Base-by-base conservation (phyloP, 148 eudicot species). In the Cornus florida region DNA sequence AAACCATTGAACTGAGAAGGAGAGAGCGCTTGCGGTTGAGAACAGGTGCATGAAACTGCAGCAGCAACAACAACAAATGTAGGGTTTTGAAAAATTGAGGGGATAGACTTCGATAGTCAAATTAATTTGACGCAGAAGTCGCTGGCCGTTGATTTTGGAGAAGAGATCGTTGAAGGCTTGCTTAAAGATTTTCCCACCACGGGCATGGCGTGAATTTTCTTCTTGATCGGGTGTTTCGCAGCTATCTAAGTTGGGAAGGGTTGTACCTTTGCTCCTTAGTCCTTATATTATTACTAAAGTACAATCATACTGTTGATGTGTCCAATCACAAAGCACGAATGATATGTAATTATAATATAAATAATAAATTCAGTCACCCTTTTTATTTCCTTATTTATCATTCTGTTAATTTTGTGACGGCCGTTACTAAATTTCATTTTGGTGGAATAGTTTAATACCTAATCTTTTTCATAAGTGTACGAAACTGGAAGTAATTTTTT, bases 211-310 rank as follows among this genome's bases (percentile, higher is more conserved):
- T 69, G 10, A 1, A 8, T 0, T 59, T 70, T 10, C 67, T 57
- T 33, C 43, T 22, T 57, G 74, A 69, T 60, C 10, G 43, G 24
- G 50, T 43, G 65, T 14, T 38, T 53, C n/a, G 75, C 11, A 23
- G 38, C 20, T 28, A 2, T 14, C 3, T 6, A 76, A 28, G 71
- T 57, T 71, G 46, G 56, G n/a, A 8, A 70, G 77, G 59, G 81
- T 72, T 79, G 76, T 72, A 65, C 76, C 77, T 80, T 56, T 32
- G 69, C 14, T 53, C 17, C 17, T 53, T 35, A 35, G 28, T 28
- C 28, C 28, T 28, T 28, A 28, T 28, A 28, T 28, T 28, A 28
- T 28, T 28, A 28, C 28, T 28, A 28, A 28, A 28, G 28, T 28
- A 28, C 28, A 28, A 28, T 28, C 28, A 28, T 28, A 28, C 28